These are phyloP conservation scores for Fusarium nanum DNA, from an alignment of 2,329 filamentous ascomycete species.

Conservation along the genomic window DNA sequence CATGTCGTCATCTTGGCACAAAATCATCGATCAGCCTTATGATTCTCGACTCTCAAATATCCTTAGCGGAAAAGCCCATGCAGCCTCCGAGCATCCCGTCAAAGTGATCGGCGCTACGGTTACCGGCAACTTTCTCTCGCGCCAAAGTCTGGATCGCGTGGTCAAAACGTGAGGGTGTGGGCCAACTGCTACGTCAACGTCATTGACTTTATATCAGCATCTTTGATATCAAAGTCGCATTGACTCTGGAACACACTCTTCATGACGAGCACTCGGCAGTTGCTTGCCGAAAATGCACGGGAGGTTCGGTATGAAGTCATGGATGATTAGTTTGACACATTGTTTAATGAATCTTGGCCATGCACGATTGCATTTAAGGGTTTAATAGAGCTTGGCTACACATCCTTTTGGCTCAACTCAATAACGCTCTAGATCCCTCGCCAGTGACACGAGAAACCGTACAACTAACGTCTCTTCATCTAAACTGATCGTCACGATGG, in stretches of 20 bases:
- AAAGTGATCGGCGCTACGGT: neutral
- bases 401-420: neutral
- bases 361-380: neutral
- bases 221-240: neutral
- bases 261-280: constrained; percentile 28
- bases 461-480: neutral
- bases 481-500: neutral
- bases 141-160: neutral
- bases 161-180: constrained; percentile 2
- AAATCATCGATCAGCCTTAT: neutral
- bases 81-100: neutral
- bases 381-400: constrained; percentile 2
- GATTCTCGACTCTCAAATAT: neutral
- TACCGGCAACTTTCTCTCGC: constrained; percentile 4
- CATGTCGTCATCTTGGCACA: constrained; percentile 2
- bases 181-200: constrained; percentile 5
- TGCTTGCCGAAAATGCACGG: neutral
- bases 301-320: constrained; percentile 21
- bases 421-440: neutral
- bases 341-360: neutral
- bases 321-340: neutral
- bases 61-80: neutral
- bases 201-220: constrained; percentile 17
- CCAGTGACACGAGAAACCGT: neutral
- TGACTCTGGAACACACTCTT: neutral